Evolutionary conservation across 176 grass and related monocot genomes (phyloP), one percentile per base, ranked within the genome.

Genomic region (Cenchrus fungigraminus): DNA sequence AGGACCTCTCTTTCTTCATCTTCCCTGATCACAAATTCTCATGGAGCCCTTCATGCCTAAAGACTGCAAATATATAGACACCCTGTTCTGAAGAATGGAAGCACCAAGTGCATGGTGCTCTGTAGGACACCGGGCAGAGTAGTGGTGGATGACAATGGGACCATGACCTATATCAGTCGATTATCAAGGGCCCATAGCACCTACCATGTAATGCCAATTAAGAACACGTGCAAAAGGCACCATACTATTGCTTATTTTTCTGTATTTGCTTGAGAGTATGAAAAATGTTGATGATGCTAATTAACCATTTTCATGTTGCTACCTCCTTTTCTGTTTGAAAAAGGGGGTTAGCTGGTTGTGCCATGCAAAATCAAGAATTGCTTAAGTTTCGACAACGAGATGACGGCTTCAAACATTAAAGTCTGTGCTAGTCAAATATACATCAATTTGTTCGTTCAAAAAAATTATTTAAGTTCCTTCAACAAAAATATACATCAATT

Each of bases 1-100:
- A 57, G 76, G 34, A 22, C 20, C 55, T 86, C 72, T 78, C 52
- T 31, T 85, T 67, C 79, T 56, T 81, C 79, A 65, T 81, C 12
- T 81, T 68, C 64, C 73, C 9, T 12, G 52, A 52, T 40, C 73
- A 57, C 72, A 7, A 50, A 55, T 16, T 55, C 31, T 68, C 49
- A 50, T 32, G 49, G 71, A 74, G 34, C 50, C 7, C 53, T 37
- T 74, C 50, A 2, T 32, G 49, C 7, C 50, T 37, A 14, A 37
- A 32, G 56, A 64, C 25, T 64, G 25, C 28, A 16, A 40, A 82
- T 60, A 82, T 45, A 60, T 82, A 71, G 20, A 65, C 29, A 32
- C 46, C 53, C 19, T 80, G 28, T 4, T 62, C 8, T 62, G 20
- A 70, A 40, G 12, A 25, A 58, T 29, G 40, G 57, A 69, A 40